Evolutionary conservation across 1,139 yeast species (phyloP).

Genomic region (Taiozyma onychis): DNA sequence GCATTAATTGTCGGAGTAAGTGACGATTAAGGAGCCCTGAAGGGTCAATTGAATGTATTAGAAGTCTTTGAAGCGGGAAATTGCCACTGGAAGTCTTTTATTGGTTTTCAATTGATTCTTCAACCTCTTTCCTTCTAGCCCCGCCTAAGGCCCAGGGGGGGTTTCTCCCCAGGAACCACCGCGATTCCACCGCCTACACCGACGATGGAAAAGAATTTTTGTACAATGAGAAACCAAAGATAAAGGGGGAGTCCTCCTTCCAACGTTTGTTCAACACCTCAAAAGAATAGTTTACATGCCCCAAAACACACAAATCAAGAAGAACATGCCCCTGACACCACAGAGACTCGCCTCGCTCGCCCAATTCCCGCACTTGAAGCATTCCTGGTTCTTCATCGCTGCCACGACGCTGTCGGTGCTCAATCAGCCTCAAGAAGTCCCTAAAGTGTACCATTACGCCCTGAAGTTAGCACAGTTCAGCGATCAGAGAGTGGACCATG

Average conservation of each 20-base stretch:
- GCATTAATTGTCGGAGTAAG: background rate
- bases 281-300: background rate
- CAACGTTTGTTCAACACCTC: background rate
- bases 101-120: too few species aligned
- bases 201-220: background rate
- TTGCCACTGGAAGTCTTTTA: too few species aligned
- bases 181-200: background rate
- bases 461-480: conserved; percentile 43
- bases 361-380: conserved; percentile 45
- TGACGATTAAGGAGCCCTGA: background rate
- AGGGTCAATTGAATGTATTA: background rate
- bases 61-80: too few species aligned
- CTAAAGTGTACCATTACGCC: conserved; percentile 70
- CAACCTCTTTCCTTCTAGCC: too few species aligned
- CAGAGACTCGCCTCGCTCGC: conserved; percentile 55
- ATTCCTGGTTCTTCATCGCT: conserved; percentile 71
- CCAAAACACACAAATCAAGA: background rate
- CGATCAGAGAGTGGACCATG: conserved; percentile 15
- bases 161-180: background rate
- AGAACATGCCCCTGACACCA: conserved; percentile 42
- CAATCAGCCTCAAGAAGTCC: conserved; percentile 77
- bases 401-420: conserved; percentile 80
- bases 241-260: background rate
- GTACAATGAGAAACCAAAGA: background rate
- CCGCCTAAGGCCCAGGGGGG: too few species aligned